phyloP scores from a whole-genome alignment of 345 rosid species.

The Gossypium longicalyx region DNA sequence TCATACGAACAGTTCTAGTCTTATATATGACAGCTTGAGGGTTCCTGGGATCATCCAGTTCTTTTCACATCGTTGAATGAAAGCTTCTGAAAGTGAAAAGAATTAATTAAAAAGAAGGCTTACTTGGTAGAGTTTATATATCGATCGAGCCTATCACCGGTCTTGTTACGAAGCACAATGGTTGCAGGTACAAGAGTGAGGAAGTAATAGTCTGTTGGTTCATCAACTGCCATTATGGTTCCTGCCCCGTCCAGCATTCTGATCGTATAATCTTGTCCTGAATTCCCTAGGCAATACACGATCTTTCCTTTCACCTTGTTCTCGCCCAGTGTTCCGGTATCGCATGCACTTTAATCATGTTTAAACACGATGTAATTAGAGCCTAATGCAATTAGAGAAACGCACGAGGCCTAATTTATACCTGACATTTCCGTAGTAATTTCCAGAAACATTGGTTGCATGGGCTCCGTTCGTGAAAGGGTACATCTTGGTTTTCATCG shows the following conservation, averaged over 20 bases:
- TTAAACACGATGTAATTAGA: not conserved
- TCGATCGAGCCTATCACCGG: slow-evolving; percentile 43
- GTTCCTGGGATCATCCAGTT: slow-evolving; percentile 16
- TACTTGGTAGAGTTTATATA: slow-evolving; percentile 82
- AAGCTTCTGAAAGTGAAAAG: slow-evolving; percentile 23
- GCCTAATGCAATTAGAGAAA: not conserved
- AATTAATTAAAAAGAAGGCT: slow-evolving; percentile 24
- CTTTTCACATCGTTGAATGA: not conserved
- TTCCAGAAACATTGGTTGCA: slow-evolving; percentile 37
- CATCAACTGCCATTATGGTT: slow-evolving; percentile 30
- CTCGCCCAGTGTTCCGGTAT: slow-evolving; percentile 44
- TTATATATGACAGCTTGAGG: slow-evolving; percentile 32
- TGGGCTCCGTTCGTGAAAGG: slow-evolving; percentile 61
- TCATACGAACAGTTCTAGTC: slow-evolving; percentile 1
- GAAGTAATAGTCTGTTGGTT: slow-evolving; percentile 29
- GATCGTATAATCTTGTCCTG: slow-evolving; percentile 44
- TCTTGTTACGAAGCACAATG: slow-evolving; percentile 25
- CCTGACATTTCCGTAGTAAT: slow-evolving; percentile 46
- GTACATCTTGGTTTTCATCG: slow-evolving; percentile 44
- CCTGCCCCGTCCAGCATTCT: slow-evolving; percentile 54
- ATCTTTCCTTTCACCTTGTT: slow-evolving; percentile 62
- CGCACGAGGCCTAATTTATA: slow-evolving; percentile 3
- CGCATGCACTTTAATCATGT: slow-evolving; percentile 45
- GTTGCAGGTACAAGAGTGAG: slow-evolving; percentile 42
- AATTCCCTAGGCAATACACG: slow-evolving; percentile 51